These are phyloP conservation scores for Phytopythium oedochilum DNA, from an alignment of 352 stramenopile genomes.

Conservation along the genomic window DNA sequence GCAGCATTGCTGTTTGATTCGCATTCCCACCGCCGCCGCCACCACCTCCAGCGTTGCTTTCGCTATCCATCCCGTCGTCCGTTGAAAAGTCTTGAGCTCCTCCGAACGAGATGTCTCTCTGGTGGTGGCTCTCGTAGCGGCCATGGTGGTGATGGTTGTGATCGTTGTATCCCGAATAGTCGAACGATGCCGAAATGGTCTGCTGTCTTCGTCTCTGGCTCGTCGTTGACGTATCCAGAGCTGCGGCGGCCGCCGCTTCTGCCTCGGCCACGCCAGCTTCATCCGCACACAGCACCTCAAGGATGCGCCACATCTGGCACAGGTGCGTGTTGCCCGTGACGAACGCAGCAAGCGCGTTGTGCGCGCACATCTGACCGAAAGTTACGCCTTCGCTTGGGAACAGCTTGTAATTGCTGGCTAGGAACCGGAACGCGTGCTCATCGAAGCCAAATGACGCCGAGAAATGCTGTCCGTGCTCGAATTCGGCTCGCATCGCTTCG, in stretches of 20 bases:
- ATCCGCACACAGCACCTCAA: constrained; percentile 70
- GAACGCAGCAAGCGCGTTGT: constrained; percentile 79
- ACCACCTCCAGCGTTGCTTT: background rate
- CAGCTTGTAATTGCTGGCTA: constrained; percentile 69
- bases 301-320: constrained; percentile 85
- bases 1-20: constrained; percentile 70
- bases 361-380: constrained; percentile 73
- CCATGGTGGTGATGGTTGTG: background rate
- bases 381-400: constrained; percentile 29
- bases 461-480: constrained; percentile 60
- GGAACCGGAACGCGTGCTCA: constrained; percentile 78
- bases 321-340: constrained; percentile 68
- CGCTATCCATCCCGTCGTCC: constrained; percentile 1
- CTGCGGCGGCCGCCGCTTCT: background rate
- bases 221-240: background rate
- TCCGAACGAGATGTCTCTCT: background rate
- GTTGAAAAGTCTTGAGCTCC: background rate
- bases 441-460: constrained; percentile 85
- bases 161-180: constrained; percentile 3
- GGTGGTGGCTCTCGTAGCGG: background rate
- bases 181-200: background rate
- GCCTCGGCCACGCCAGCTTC: constrained; percentile 12
- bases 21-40: constrained; percentile 16
- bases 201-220: constrained; percentile 1
- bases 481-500: constrained; percentile 57